Conservation (phyloP, 768 basidiomycete species). For the Coprinopsis sp. region DNA sequence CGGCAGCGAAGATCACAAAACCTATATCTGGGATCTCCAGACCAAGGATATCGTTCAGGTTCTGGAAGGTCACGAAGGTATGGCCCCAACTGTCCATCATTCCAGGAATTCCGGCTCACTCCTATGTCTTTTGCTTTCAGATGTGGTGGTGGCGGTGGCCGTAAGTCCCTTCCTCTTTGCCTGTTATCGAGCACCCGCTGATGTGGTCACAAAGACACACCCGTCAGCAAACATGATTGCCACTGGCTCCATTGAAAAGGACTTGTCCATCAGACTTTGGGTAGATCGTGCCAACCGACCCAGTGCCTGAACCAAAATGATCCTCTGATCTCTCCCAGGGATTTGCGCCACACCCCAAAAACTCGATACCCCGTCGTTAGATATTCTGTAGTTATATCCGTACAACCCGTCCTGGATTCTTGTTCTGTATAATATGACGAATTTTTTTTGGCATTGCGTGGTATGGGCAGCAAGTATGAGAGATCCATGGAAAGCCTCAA, state of each 20-base stretch:
- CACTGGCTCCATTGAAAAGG: constrained; percentile 81
- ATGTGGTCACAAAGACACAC: constrained; percentile 84
- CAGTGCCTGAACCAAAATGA: neutral
- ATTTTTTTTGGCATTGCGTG: no score
- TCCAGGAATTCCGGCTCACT: neutral
- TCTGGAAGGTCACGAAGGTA: constrained; percentile 71
- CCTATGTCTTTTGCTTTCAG: constrained; percentile 24
- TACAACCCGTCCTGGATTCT: no score
- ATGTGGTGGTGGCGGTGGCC: constrained; percentile 79
- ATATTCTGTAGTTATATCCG: no score
- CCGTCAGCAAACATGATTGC: constrained; percentile 85
- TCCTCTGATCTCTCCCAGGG: no score
- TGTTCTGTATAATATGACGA: no score
- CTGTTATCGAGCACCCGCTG: no score
- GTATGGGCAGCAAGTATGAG: no score
- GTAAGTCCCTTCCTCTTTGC: constrained; percentile 35
- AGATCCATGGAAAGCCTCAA: no score
- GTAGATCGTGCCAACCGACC: constrained; percentile 43
- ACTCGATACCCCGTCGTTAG: no score
- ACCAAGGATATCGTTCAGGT: constrained; percentile 80
- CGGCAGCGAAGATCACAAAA: constrained; percentile 87
- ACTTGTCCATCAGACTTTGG: constrained; percentile 83
- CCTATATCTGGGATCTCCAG: constrained; percentile 89
- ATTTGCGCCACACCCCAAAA: no score
- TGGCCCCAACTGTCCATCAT: constrained; percentile 11